These are phyloP conservation scores for Suaeda aralocaspica DNA, from an alignment of 148 eudicot genomes.

Conservation along the genomic window DNA sequence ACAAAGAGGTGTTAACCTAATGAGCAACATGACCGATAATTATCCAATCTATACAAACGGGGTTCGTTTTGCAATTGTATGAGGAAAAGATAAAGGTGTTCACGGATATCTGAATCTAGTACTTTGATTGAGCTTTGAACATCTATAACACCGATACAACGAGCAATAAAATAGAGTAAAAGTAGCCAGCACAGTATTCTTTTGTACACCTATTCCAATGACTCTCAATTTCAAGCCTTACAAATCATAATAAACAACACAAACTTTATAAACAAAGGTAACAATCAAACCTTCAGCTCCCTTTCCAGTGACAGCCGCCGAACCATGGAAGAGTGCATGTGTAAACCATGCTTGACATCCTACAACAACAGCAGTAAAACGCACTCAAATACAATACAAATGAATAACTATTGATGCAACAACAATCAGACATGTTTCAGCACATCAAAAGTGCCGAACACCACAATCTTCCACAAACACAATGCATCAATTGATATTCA, in stretches of 20 bases:
- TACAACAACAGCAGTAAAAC: slow-evolving; percentile 25
- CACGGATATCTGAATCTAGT: too few relatives aligned
- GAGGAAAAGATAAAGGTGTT: background rate
- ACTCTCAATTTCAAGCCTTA: background rate
- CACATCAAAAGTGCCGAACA: background rate
- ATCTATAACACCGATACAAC: background rate
- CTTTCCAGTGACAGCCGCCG: slow-evolving; percentile 71
- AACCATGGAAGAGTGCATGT: slow-evolving; percentile 92
- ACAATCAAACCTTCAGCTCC: slow-evolving; percentile 70
- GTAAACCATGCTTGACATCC: slow-evolving; percentile 50
- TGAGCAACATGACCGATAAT: background rate
- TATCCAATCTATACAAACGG: too few relatives aligned
- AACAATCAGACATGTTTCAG: background rate
- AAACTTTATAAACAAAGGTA: background rate
- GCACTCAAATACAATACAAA: background rate
- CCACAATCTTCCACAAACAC: background rate
- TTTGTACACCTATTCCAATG: background rate
- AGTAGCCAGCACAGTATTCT: background rate
- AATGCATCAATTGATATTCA: background rate
- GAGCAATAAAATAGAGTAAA: background rate
- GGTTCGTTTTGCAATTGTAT: background rate
- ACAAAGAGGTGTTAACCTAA: background rate
- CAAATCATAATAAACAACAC: background rate
- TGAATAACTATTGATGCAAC: background rate
- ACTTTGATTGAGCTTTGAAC: background rate